These are phyloP conservation scores for Mentha longifolia DNA, from an alignment of 257 asterid species.

Conservation along the genomic window DNA sequence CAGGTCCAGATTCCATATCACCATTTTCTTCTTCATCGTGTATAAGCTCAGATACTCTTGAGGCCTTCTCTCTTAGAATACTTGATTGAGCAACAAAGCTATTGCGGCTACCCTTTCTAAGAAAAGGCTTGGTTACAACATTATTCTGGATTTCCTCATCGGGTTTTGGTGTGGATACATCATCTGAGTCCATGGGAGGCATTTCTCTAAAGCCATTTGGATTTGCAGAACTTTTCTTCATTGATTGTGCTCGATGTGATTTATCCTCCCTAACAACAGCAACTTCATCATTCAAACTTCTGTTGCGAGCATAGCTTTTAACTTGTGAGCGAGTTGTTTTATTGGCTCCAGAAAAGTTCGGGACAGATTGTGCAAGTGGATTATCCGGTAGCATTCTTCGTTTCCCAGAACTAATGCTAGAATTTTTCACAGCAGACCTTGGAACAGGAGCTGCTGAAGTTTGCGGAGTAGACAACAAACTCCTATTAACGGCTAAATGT, in stretches of 20 bases:
- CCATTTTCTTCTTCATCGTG: constrained; percentile 52
- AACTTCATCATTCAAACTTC: constrained; percentile 59
- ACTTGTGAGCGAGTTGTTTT: constrained; percentile 63
- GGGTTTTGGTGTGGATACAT: constrained; percentile 52
- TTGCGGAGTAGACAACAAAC: constrained; percentile 59
- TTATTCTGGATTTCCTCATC: constrained; percentile 52
- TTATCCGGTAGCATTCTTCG: constrained; percentile 74
- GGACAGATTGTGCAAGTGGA: constrained; percentile 91
- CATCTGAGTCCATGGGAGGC: constrained; percentile 55
- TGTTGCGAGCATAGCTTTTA: constrained; percentile 69
- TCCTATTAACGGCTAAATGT: constrained; percentile 52
- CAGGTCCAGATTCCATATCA: constrained; percentile 55
- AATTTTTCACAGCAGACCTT: constrained; percentile 57
- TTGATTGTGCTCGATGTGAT: constrained; percentile 56
- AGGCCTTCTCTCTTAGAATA: constrained; percentile 52
- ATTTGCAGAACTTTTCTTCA: constrained; percentile 61
- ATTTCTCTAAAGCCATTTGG: constrained; percentile 52
- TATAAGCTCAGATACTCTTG: constrained; percentile 41
- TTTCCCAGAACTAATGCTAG: constrained; percentile 56
- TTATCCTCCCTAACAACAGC: constrained; percentile 65
- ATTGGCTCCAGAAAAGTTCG: constrained; percentile 65
- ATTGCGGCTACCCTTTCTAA: constrained; percentile 63
- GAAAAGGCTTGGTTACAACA: constrained; percentile 56
- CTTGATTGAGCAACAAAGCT: constrained; percentile 49
- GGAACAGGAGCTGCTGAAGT: constrained; percentile 58